These are phyloP conservation scores for Vigna angularis DNA, from an alignment of 306 rosid genomes.

Conservation along the genomic window DNA sequence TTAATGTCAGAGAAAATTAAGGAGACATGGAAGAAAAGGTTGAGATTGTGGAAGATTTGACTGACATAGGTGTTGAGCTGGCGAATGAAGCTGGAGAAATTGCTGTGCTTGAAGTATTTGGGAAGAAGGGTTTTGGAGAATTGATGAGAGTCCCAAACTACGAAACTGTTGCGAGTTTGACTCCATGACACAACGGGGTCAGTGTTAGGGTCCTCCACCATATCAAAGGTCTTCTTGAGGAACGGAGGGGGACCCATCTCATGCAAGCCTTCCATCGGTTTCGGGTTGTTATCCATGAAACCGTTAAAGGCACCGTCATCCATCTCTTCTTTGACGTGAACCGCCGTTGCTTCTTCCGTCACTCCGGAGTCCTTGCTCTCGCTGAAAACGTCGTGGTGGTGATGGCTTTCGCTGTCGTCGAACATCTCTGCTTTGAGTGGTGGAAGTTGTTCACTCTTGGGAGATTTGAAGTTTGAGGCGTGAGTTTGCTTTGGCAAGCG, in stretches of 20 bases:
- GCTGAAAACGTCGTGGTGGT: neutral
- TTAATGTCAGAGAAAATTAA: neutral
- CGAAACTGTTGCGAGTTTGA: conserved; percentile 62
- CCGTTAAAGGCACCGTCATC: conserved; percentile 42
- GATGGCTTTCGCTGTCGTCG: neutral
- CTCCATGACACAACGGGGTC: conserved; percentile 89
- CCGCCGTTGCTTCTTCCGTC: conserved; percentile 34
- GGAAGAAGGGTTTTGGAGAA: conserved; percentile 79
- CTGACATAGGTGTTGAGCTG: conserved; percentile 95
- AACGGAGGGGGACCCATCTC: conserved; percentile 87
- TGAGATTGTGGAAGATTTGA: neutral
- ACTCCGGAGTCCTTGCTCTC: conserved; percentile 23
- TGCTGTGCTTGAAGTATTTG: conserved; percentile 80
- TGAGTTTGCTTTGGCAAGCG: neutral
- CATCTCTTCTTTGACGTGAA: conserved; percentile 55
- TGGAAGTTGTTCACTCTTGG: conserved; percentile 24
- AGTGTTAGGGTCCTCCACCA: conserved; percentile 89
- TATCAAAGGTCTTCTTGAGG: conserved; percentile 78
- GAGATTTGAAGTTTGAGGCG: neutral
- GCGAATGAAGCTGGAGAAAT: conserved; percentile 97
- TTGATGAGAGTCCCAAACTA: conserved; percentile 86
- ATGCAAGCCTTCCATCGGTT: conserved; percentile 77
- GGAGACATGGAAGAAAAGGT: neutral
- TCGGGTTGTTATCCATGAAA: conserved; percentile 46
- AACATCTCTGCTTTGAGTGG: conserved; percentile 13